Evolutionary conservation across 306 rosid genomes (phyloP), one percentile per base, ranked within the genome.

Genomic region (Sicyos baderoa): DNA sequence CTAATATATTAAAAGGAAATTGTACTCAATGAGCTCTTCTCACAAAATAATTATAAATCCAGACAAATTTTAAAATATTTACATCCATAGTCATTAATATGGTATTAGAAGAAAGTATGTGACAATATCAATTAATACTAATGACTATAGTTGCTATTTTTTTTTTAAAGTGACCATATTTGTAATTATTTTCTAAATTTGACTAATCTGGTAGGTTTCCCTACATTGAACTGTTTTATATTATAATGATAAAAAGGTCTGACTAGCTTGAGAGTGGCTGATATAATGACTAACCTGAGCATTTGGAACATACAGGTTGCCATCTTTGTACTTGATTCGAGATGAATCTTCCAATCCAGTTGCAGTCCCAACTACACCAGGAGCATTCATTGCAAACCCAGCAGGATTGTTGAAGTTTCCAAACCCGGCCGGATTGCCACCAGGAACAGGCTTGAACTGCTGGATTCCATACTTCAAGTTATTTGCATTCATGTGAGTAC

Each of bases 401-500:
- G 85, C 75, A 54, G 97, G 90, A 71, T 79, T 93, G 64, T 85
- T 76, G 73, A 86, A 93, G 77, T 84, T 90, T 57, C 94, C 97
- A 73, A 82, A 94, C 63, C 96, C 99, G 4, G 94, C 81, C 2
- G 95, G 89, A 67, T 83, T 90, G 72, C 87, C 96, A 27, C 95
- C 80, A 11, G 97, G 97, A 75, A 88, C 88, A 42, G 94, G 90
- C 86, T 94, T 94, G 84, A 84, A 94, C 77, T 82, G 96, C 84
- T 88, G 99, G 74, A 90, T 86, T 58, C 97, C 97, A 57, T 94
- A 94, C 85, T 90, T 94, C 71, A 93, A 85, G 78, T 73, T 83
- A 79, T 84, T 90, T 13, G 96, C 91, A 80, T 88, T 94, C 54
- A 88, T 84, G 83, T 94, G 95, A 47, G 97, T 85, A 55, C 89